Conservation (phyloP, 768 basidiomycete genomes). For the Pholiota conissans region DNA sequence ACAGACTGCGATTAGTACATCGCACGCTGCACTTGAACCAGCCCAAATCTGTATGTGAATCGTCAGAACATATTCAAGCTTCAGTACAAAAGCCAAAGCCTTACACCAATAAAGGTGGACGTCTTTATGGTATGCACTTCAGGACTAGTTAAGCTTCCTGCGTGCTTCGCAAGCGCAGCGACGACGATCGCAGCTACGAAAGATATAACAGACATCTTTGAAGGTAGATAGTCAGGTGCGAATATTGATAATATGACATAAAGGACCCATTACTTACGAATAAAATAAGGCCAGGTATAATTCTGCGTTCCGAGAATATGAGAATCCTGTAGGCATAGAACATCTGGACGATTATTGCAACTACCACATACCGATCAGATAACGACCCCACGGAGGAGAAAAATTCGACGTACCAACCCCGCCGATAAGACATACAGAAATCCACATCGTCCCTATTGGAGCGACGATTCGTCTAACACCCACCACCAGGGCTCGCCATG, state of each 20-base stretch:
- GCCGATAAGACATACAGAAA: constrained; percentile 1
- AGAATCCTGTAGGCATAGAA: constrained; percentile 9
- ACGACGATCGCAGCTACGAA: neutral
- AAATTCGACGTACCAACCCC: neutral
- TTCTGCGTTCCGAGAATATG: neutral
- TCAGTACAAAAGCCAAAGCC: too few species aligned
- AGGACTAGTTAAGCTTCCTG: neutral
- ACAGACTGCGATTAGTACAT: constrained; percentile 7
- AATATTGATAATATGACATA: too few species aligned
- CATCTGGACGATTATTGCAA: constrained; percentile 1
- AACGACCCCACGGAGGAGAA: neutral
- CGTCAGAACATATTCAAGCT: too few species aligned
- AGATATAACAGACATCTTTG: neutral
- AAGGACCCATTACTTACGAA: too few species aligned
- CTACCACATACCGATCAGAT: neutral
- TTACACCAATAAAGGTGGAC: neutral
- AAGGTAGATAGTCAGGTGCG: too few species aligned
- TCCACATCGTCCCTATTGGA: neutral
- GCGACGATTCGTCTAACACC: neutral
- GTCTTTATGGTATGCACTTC: neutral
- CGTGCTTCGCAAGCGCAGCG: neutral
- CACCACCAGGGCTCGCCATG: neutral
- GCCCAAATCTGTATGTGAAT: constrained; percentile 5
- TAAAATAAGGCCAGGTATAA: neutral
- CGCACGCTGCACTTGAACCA: neutral